A percentile compares a stretch with the other conserved stretches of the same genome.
Evolutionary conservation across 495 filamentous ascomycete genomes (phyloP).

Genomic region (Usnea hakonensis): DNA sequence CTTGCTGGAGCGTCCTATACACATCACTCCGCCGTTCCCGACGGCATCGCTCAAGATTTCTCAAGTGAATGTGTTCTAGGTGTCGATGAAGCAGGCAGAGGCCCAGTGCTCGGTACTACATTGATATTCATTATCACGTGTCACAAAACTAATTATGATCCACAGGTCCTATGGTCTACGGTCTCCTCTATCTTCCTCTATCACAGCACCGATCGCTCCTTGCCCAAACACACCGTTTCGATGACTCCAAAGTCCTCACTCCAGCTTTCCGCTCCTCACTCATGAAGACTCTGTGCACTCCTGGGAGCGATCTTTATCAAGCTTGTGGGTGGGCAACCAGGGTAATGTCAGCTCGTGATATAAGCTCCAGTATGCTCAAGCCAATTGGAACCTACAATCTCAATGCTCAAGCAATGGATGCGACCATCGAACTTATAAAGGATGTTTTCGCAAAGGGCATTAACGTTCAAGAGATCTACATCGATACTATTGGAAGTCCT

Average conservation of each 20-base stretch:
- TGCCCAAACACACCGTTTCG: constrained; percentile 68
- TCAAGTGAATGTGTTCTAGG: constrained; percentile 59
- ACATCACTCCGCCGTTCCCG: constrained; percentile 68
- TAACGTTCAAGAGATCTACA: constrained; percentile 80
- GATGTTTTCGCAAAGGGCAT: constrained; percentile 67
- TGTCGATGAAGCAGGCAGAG: constrained; percentile 92
- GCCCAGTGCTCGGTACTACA: constrained; percentile 68
- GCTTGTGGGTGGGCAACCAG: constrained; percentile 77
- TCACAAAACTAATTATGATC: background rate
- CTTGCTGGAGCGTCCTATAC: constrained; percentile 71
- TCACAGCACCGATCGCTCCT: constrained; percentile 62
- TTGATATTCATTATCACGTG: background rate
- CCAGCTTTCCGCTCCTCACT: constrained; percentile 62
- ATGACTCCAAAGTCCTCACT: constrained; percentile 86
- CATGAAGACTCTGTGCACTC: constrained; percentile 66
- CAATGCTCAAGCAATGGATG: constrained; percentile 97
- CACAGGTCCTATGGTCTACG: constrained; percentile 88
- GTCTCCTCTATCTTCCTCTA: constrained; percentile 74
- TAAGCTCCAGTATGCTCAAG: constrained; percentile 70
- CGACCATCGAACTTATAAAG: constrained; percentile 76
- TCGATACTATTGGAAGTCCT: constrained; percentile 87
- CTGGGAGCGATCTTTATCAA: constrained; percentile 51
- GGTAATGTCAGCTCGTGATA: constrained; percentile 76
- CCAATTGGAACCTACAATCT: constrained; percentile 71
- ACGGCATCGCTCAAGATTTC: constrained; percentile 38